A percentile compares a stretch with the other conserved stretches of the same genome.
phyloP scores from a whole-genome alignment of 2,329 filamentous ascomycete species.

The Ceratocystis destructans region DNA sequence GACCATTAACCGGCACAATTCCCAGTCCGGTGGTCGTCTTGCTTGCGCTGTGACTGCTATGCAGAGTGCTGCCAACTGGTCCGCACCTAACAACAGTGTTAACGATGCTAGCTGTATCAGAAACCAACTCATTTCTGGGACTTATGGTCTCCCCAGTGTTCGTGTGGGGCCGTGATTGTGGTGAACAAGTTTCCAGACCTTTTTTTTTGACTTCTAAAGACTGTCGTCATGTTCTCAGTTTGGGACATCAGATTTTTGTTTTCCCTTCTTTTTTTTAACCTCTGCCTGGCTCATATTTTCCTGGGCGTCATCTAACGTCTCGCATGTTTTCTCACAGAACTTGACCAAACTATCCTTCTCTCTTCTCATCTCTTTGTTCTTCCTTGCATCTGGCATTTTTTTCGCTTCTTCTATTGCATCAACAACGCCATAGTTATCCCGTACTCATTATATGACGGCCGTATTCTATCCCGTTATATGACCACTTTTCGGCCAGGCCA shows the following conservation, averaged over 20 bases:
- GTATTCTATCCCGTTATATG: background rate
- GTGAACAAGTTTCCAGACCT: background rate
- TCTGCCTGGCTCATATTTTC: constrained; percentile 7
- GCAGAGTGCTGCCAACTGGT: constrained; percentile 59
- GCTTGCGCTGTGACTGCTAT: constrained; percentile 68
- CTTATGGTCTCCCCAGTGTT: constrained; percentile 43
- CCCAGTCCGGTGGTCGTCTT: constrained; percentile 70
- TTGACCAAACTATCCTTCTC: background rate
- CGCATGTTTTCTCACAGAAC: background rate
- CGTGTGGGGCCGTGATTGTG: constrained; percentile 47
- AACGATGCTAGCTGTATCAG: constrained; percentile 43
- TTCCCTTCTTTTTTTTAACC: constrained; percentile 12
- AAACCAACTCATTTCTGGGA: constrained; percentile 47
- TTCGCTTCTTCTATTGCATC: background rate
- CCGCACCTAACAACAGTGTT: constrained; percentile 18
- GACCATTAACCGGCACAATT: constrained; percentile 72
- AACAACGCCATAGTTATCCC: background rate
- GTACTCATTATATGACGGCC: background rate
- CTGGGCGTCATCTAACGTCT: constrained; percentile 4
- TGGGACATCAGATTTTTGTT: constrained; percentile 24
- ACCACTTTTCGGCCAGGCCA: background rate
- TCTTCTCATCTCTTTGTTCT: background rate
- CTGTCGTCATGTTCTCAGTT: background rate
- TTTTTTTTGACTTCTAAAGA: background rate
- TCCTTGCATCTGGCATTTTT: background rate